Evolutionary conservation across 257 asterid genomes (phyloP).

Genomic region (Scutellaria baicalensis): DNA sequence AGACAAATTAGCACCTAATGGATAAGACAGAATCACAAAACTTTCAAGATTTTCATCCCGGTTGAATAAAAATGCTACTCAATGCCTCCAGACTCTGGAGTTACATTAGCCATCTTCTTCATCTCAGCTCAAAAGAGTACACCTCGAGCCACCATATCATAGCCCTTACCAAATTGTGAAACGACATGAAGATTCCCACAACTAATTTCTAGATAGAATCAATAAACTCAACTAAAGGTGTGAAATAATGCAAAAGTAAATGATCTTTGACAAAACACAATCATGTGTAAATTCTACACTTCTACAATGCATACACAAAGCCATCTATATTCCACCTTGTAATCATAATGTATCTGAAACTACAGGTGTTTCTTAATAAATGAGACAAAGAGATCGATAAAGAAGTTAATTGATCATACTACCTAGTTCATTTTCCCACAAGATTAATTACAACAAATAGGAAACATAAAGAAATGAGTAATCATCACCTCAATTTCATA

Average conservation of each 20-base stretch:
- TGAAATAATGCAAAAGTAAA: not conserved
- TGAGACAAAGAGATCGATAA: not conserved
- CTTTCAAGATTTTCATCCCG: not conserved
- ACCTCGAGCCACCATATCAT: not conserved
- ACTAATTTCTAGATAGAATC: not conserved
- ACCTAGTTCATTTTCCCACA: not conserved
- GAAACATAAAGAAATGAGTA: not conserved
- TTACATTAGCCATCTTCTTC: not conserved
- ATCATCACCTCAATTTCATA: constrained; percentile 80
- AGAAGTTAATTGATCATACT: not conserved
- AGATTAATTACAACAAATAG: not conserved
- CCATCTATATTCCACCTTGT: not conserved
- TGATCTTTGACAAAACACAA: not conserved
- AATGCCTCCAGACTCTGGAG: not conserved
- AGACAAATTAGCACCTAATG: not conserved
- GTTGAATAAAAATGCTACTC: too few species aligned
- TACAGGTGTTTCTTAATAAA: not conserved
- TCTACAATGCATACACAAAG: too few species aligned
- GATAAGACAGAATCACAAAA: not conserved
- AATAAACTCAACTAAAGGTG: not conserved
- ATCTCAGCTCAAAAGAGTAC: not conserved
- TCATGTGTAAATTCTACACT: too few species aligned
- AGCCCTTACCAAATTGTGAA: not conserved
- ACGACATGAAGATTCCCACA: too few species aligned
- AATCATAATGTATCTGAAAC: not conserved